Evolutionary conservation across 2,329 filamentous ascomycete species (phyloP), one percentile per base, ranked within the genome.

Genomic region (Ceratocystis albifundus): DNA sequence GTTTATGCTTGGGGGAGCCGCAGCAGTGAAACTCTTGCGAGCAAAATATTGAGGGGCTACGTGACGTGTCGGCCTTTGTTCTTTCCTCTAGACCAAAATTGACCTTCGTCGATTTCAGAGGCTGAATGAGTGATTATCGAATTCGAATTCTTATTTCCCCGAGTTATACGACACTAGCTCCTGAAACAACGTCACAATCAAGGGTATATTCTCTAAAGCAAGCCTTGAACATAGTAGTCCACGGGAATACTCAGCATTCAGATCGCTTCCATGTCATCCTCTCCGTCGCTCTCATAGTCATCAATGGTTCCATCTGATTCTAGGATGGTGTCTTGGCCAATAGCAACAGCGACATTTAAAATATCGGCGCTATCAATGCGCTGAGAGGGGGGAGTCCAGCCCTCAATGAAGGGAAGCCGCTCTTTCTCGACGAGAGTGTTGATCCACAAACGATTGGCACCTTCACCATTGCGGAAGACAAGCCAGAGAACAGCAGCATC

Each of bases 401-500:
- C 67, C 44, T 68, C 67, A 12, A 45, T 8, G 55, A 66, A 66
- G 25, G 67, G 67, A 46, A 68, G 64, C 30, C 67, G 67, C 67
- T 69, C 65, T 15, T 69, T 36, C 46, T 61, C 57, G 45, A 71
- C 70, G 7, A 71, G 65, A 17, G 69, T 66, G 15, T 48, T 68
- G 17, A 71, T 69, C 69, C 69, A 71, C 50, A 68, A 64, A 3
- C 68, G 67, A 17, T 66, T 66, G 15, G 71, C 71, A 12, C 70
- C 71, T 1, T 69, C 65, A 12, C 66, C 66, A 44, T 63, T 48
- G 41, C 69, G 68, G 57, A 72, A 72, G 2, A 70, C 66, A 59
- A 68, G 68, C n/a, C 70, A 68, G 61, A 70, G 69, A 15, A 72
- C 68, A 25, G 69, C 69, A 45, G 69, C 70, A 57, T 72, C 71